Conservation (phyloP, 371 early-diverging fungal genomes). For the Lichtheimia corymbifera region DNA sequence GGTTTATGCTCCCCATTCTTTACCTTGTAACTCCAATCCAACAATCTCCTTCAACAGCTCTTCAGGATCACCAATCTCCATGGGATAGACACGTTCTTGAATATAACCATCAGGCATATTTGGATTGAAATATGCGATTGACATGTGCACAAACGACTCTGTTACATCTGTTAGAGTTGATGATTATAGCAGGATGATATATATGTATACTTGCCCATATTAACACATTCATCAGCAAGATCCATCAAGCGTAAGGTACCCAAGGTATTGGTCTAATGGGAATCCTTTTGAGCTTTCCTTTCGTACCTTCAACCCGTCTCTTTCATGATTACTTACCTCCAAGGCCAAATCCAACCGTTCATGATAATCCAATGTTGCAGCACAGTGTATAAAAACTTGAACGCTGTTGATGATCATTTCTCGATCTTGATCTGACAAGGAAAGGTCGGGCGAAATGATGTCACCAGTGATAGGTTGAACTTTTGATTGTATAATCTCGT, state of each 20-base stretch:
- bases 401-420: constrained; percentile 48
- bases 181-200: background rate
- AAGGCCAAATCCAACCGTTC: constrained; percentile 61
- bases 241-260: constrained; percentile 65
- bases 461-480: constrained; percentile 62
- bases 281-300: background rate
- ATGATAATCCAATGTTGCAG: constrained; percentile 64
- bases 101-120: constrained; percentile 50
- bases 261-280: constrained; percentile 53
- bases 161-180: background rate
- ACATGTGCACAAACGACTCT: constrained; percentile 54
- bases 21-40: constrained; percentile 48
- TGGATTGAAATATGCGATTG: constrained; percentile 45
- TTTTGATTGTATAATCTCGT: constrained; percentile 49
- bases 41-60: constrained; percentile 53
- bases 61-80: constrained; percentile 60
- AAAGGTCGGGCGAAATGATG: constrained; percentile 57
- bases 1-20: background rate
- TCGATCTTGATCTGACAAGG: constrained; percentile 50
- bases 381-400: constrained; percentile 62
- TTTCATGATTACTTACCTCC: constrained; percentile 37
- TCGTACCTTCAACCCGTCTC: background rate
- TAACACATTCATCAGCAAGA: constrained; percentile 55
- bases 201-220: constrained; percentile 35
- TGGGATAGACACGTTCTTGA: constrained; percentile 61